Percentiles rank a stretch among this genome's conserved stretches.
These are phyloP conservation scores for Plasmopara viticola DNA, from an alignment of 352 stramenopile species.

Conservation along the genomic window DNA sequence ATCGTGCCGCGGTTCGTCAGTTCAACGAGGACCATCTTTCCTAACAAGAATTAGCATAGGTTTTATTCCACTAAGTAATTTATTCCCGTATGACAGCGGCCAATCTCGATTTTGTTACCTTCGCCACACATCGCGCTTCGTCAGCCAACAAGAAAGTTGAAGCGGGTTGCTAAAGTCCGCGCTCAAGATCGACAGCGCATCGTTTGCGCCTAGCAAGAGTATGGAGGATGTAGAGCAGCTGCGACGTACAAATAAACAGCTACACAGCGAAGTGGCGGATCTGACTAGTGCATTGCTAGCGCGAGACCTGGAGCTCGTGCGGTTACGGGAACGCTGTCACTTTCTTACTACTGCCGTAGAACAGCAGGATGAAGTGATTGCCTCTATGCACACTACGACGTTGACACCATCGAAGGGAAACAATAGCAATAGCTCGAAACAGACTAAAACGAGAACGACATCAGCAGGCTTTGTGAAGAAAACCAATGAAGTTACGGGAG, in stretches of 20 bases:
- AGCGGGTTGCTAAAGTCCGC: slow-evolving; percentile 22
- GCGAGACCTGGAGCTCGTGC: slow-evolving; percentile 65
- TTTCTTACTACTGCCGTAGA: slow-evolving; percentile 54
- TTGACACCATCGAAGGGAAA: slow-evolving; percentile 1
- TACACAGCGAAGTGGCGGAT: slow-evolving; percentile 52
- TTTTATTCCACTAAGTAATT: too few species aligned
- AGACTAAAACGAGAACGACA: background rate
- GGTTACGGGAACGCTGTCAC: slow-evolving; percentile 58
- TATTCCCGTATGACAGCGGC: background rate
- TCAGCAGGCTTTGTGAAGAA: background rate
- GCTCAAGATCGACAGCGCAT: slow-evolving; percentile 20
- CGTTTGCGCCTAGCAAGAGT: slow-evolving; percentile 5
- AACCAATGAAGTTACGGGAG: background rate
- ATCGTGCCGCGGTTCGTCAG: too few species aligned
- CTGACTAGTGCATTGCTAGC: slow-evolving; percentile 62
- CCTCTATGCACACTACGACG: slow-evolving; percentile 58
- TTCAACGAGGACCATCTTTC: too few species aligned
- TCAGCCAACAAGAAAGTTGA: slow-evolving; percentile 16
- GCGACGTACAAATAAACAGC: slow-evolving; percentile 33
- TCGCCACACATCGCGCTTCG: slow-evolving; percentile 1
- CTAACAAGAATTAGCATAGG: too few species aligned
- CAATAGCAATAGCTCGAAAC: background rate
- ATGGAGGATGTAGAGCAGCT: slow-evolving; percentile 27
- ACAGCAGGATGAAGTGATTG: slow-evolving; percentile 72
- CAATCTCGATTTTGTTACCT: slow-evolving; percentile 1